Base-by-base conservation (phyloP, 2,329 filamentous ascomycete genomes). In the Colletotrichum cordylinicola region DNA sequence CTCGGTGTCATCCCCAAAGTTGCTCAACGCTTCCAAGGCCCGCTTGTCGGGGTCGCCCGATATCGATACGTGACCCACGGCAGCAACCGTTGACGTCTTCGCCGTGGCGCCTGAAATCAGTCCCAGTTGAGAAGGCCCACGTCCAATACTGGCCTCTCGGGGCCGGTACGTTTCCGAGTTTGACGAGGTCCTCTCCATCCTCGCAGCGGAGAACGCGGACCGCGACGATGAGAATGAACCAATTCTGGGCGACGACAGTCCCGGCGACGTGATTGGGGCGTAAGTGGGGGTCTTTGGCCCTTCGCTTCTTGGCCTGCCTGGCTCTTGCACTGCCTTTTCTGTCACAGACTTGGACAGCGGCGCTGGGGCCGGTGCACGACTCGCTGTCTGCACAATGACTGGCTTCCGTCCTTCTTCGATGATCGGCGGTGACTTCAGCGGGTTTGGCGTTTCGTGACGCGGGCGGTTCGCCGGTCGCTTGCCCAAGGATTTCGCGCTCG, bases 401-500 rank as follows among this genome's bases (percentile, higher is more conserved):
- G 74, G 71, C 52, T 48, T 70, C 37, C 72, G 71, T 27, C 61
- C 66, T 21, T 65, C 60, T 39, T 67, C 71, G 33, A 61, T 56
- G 18, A 64, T 62, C 16, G 65, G 71, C 21, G 74, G 61, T 5
- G 66, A 66, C 29, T 61, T 74, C 52, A 76, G 18, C 33, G 31
- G 31, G 10, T 56, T 75, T 5, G 60, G 16, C 15, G 65, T 52
- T 35, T 75, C 71, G 13, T 62, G 27, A 18, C 56, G 29, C 5
- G 71, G 16, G 48, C 67, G 66, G 10, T 43, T 78, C 7, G 78
- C 84, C 12, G 88, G 87, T 64, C 85, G 86, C 77, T 91, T 91
- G 4, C 88, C 89, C 13, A 86, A 84, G 27, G 87, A 86, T 78
- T 90, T 90, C 18, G 85, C 83, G 77, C 87, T 89, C 3, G 72